Conservation (phyloP, 2,329 filamentous ascomycete species). For the Apiospora sp. region DNA sequence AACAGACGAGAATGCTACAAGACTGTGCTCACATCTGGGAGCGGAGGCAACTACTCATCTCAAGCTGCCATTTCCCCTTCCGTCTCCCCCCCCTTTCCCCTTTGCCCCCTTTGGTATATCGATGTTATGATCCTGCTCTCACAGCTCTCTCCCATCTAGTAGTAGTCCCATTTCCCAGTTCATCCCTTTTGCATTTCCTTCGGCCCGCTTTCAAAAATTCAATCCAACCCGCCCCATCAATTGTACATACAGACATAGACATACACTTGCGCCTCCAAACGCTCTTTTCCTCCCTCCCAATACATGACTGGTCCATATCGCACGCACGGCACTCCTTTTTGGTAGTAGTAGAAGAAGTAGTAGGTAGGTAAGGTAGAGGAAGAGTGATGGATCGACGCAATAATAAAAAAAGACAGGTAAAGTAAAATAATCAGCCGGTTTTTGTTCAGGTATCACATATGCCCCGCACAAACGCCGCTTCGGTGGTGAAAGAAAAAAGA, state of each 20-base stretch:
- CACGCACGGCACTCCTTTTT: conserved; percentile 13
- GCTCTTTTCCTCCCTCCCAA: conserved; percentile 7
- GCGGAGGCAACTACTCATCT: conserved; percentile 1
- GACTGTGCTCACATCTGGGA: background rate
- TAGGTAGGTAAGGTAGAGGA: conserved; percentile 8
- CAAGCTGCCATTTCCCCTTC: background rate
- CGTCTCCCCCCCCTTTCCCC: background rate
- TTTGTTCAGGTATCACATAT: conserved; percentile 26
- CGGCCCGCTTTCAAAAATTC: background rate
- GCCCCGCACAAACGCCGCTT: conserved; percentile 23
- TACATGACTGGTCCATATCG: conserved; percentile 10
- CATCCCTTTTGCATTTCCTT: conserved; percentile 16
- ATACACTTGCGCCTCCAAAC: conserved; percentile 20
- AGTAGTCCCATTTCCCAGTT: conserved; percentile 6
- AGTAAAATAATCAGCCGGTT: conserved; percentile 23
- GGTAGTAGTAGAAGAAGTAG: conserved; percentile 16
- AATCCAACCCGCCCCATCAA: conserved; percentile 18
- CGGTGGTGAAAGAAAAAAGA: conserved; percentile 5
- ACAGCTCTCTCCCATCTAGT: background rate
- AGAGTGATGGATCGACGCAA: conserved; percentile 10
- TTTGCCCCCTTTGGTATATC: background rate
- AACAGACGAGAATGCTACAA: background rate
- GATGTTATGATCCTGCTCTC: background rate
- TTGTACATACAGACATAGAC: conserved; percentile 20
- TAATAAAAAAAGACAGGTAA: conserved; percentile 20